Percentiles rank a stretch among this genome's conserved stretches.
phyloP scores from a whole-genome alignment of 139 green algal genomes.

The Chlamydomonas asymmetrica region DNA sequence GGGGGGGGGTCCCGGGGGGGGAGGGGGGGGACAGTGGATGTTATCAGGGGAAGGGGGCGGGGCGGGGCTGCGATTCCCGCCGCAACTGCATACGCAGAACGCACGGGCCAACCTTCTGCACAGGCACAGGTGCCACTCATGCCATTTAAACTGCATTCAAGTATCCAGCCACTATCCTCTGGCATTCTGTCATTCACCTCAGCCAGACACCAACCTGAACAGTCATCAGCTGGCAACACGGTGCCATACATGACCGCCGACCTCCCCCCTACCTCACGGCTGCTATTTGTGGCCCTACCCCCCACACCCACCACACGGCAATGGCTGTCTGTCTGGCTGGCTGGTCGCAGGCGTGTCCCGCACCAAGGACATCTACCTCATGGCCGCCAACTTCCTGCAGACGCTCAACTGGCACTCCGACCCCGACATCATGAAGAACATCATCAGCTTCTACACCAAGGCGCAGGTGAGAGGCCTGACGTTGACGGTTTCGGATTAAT shows the following conservation, averaged over 20 bases:
- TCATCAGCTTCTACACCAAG: slow-evolving; percentile 85
- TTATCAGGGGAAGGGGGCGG: neutral
- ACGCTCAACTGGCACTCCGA: slow-evolving; percentile 78
- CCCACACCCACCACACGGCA: neutral
- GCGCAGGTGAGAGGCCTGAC: too few species aligned
- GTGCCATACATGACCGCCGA: neutral
- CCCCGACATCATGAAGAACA: slow-evolving; percentile 72
- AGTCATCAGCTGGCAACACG: neutral
- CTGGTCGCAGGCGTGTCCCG: slow-evolving; percentile 61
- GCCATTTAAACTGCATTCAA: too few species aligned
- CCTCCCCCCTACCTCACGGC: neutral
- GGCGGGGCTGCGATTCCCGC: too few species aligned
- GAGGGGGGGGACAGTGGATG: neutral
- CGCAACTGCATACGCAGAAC: too few species aligned
- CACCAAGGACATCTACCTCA: slow-evolving; percentile 76
- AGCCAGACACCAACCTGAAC: too few species aligned
- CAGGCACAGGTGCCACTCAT: too few species aligned
- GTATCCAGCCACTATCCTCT: too few species aligned
- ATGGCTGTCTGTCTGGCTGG: neutral
- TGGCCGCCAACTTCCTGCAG: slow-evolving; percentile 83
- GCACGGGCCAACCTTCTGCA: too few species aligned
- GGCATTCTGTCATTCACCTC: too few species aligned
- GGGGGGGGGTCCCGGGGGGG: neutral
- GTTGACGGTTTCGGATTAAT: too few species aligned
- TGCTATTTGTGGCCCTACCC: neutral